phyloP scores from a whole-genome alignment of 805 yeast species.

The Saccharomycopsis microspora region DNA sequence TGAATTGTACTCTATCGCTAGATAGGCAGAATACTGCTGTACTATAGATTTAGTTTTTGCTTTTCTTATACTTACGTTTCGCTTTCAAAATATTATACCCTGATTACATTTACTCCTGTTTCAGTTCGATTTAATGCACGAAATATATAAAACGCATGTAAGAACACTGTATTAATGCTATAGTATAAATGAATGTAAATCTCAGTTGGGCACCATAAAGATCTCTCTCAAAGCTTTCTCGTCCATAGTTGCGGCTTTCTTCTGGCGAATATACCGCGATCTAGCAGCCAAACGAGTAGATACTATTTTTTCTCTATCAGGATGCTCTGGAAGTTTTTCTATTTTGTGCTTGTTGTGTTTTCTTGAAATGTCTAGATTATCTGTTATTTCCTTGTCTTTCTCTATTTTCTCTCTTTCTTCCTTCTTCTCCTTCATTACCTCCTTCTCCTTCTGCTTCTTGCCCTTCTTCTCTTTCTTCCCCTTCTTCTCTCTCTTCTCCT shows the following conservation, averaged over 20 bases:
- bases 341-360: constrained; percentile 21
- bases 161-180: too few relatives aligned
- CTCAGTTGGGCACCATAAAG: constrained; percentile 50
- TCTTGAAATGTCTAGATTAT: constrained; percentile 20
- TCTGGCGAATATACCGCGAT: constrained; percentile 80
- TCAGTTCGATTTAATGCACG: too few relatives aligned
- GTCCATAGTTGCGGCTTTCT: constrained; percentile 86
- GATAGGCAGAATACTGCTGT: not conserved
- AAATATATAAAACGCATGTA: too few relatives aligned
- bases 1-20: not conserved
- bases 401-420: constrained; percentile 20
- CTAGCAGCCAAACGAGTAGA: constrained; percentile 62
- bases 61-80: not conserved
- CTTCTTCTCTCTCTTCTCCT: constrained; percentile 23
- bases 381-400: constrained; percentile 20
- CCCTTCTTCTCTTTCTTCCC: constrained; percentile 20
- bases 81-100: not conserved
- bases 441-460: constrained; percentile 21
- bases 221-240: constrained; percentile 83
- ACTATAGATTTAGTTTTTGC: not conserved
- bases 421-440: constrained; percentile 20
- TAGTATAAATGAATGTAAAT: not conserved
- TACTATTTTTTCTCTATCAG: constrained; percentile 25
- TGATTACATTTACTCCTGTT: too few relatives aligned
- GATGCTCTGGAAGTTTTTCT: constrained; percentile 20